phyloP scores from a whole-genome alignment of 371 early-diverging fungal genomes.

The Saksenaea vasiformis region DNA sequence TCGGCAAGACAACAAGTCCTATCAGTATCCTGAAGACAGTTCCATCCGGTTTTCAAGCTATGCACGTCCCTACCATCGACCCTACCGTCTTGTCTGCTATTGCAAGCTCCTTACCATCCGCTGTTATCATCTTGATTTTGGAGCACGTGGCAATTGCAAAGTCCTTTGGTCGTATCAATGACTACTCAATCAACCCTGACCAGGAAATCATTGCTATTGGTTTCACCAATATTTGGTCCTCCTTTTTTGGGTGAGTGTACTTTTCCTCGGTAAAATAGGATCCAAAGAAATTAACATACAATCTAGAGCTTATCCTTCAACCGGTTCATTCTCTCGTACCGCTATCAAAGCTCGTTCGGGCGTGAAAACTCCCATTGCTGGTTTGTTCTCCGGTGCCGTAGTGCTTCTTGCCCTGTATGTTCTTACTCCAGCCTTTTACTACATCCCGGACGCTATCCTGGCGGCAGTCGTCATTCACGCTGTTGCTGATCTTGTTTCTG shows the following conservation, averaged over 20 bases:
- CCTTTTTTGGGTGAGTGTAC: conserved; percentile 83
- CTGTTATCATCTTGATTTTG: conserved; percentile 72
- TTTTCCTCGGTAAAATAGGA: conserved; percentile 63
- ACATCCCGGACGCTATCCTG: conserved; percentile 78
- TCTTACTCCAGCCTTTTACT: conserved; percentile 83
- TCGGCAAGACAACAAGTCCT: conserved; percentile 40
- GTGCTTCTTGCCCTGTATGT: conserved; percentile 81
- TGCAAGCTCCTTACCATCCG: conserved; percentile 59
- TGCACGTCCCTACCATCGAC: conserved; percentile 50
- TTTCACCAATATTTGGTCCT: conserved; percentile 74
- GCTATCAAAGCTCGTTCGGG: conserved; percentile 82
- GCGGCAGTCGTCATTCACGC: conserved; percentile 82
- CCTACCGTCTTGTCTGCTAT: conserved; percentile 41
- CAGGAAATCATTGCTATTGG: conserved; percentile 91
- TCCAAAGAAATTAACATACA: not conserved
- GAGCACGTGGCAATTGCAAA: conserved; percentile 87
- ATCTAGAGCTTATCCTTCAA: conserved; percentile 46
- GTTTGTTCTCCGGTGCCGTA: conserved; percentile 71
- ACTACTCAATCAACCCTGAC: conserved; percentile 62
- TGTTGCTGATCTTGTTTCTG: conserved; percentile 60
- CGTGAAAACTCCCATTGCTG: conserved; percentile 81
- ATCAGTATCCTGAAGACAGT: conserved; percentile 68
- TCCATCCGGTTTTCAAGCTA: conserved; percentile 68
- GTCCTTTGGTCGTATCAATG: conserved; percentile 78
- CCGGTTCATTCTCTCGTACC: conserved; percentile 53